Percentiles rank a stretch among this genome's conserved stretches.
Conservation (phyloP, 1,284 basidiomycete genomes). For the Tylopilus orsonianus region DNA sequence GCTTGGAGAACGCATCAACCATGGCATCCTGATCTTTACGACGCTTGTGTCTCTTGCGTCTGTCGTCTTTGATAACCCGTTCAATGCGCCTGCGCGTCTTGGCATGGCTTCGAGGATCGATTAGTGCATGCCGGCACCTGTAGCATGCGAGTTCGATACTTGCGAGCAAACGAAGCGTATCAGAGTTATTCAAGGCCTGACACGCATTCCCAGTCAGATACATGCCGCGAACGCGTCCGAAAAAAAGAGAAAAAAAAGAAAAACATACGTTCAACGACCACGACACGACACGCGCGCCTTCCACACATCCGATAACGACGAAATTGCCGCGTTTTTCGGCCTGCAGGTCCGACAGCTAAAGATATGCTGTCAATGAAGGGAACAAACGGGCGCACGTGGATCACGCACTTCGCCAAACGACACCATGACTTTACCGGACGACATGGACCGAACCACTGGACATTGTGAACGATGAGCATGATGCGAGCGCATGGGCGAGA, state of each 20-base stretch:
- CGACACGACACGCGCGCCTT: slow-evolving; percentile 69
- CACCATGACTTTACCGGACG: slow-evolving; percentile 64
- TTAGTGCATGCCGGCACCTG: slow-evolving; percentile 61
- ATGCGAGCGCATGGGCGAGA: slow-evolving; percentile 4
- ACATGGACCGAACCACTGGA: slow-evolving; percentile 64
- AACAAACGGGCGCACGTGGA: slow-evolving; percentile 32
- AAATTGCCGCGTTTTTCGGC: slow-evolving; percentile 83
- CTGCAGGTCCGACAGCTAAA: slow-evolving; percentile 67
- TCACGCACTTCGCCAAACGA: slow-evolving; percentile 73
- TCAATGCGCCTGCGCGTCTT: slow-evolving; percentile 70
- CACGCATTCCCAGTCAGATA: slow-evolving; percentile 7
- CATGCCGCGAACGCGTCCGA: not conserved
- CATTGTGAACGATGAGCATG: slow-evolving; percentile 17
- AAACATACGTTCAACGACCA: slow-evolving; percentile 74
- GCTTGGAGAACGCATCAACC: slow-evolving; percentile 70
- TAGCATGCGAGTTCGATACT: slow-evolving; percentile 81
- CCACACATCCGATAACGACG: slow-evolving; percentile 74
- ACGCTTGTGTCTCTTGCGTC: slow-evolving; percentile 70
- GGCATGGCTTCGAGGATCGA: slow-evolving; percentile 60
- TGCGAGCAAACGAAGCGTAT: slow-evolving; percentile 73
- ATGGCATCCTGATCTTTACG: slow-evolving; percentile 79
- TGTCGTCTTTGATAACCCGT: slow-evolving; percentile 75
- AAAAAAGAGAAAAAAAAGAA: slow-evolving; percentile 22
- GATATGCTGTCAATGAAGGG: not conserved
- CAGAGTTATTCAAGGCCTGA: slow-evolving; percentile 75